A percentile compares a stretch with the other conserved stretches of the same genome.
These are phyloP conservation scores for Trametes pubescens DNA, from an alignment of 1,284 basidiomycete species.

Conservation along the genomic window DNA sequence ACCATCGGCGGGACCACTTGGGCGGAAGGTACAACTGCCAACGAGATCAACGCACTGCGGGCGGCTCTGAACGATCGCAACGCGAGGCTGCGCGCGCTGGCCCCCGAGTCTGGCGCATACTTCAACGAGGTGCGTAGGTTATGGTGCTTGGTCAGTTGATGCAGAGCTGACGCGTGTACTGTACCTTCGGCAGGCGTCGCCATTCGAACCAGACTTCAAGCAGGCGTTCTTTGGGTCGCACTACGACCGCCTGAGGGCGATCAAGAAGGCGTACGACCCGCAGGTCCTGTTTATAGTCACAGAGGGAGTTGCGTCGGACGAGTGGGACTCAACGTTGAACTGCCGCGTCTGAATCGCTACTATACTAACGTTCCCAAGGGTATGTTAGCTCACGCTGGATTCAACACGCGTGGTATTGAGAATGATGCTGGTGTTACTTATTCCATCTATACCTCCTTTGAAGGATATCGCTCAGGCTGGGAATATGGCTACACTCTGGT, in stretches of 20 bases:
- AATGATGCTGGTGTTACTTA: background rate
- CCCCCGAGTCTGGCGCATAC: constrained; percentile 47
- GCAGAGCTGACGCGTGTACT: background rate
- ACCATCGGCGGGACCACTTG: constrained; percentile 39
- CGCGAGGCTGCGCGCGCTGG: constrained; percentile 34
- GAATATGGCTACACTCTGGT: constrained; percentile 14
- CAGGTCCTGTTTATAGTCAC: constrained; percentile 51
- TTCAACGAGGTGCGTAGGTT: constrained; percentile 50
- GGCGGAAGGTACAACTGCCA: constrained; percentile 41
- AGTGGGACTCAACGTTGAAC: constrained; percentile 41
- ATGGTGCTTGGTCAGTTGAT: background rate
- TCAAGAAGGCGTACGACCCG: constrained; percentile 56
- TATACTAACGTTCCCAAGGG: too few species aligned
- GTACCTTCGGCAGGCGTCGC: constrained; percentile 45
- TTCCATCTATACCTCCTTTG: constrained; percentile 5
- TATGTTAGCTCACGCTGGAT: too few species aligned
- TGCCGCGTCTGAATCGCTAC: constrained; percentile 27
- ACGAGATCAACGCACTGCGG: constrained; percentile 38
- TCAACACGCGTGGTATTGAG: background rate
- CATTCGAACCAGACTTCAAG: constrained; percentile 49
- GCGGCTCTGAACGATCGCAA: constrained; percentile 39
- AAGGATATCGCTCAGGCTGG: constrained; percentile 10
- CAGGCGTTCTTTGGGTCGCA: constrained; percentile 55
- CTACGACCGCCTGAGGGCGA: constrained; percentile 47
- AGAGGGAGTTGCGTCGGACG: constrained; percentile 54